phyloP scores from a whole-genome alignment of 352 stramenopile genomes.

The Phytophthora niederhauseri region DNA sequence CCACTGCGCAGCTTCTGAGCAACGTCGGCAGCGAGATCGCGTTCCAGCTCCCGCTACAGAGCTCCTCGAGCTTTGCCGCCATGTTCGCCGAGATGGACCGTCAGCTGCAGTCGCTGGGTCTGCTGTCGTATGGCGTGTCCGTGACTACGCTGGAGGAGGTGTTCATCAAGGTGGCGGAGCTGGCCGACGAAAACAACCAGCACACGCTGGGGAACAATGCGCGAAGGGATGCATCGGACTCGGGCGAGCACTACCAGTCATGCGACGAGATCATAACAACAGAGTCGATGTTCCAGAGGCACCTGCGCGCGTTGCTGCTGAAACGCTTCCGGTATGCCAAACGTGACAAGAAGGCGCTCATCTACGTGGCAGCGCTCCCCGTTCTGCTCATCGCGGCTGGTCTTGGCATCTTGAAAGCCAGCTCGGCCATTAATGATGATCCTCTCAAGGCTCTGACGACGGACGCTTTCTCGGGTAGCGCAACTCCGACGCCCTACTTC shows the following conservation, averaged over 20 bases:
- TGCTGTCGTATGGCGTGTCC: constrained; percentile 63
- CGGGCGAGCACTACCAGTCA: constrained; percentile 3
- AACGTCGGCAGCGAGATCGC: constrained; percentile 78
- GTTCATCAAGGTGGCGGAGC: constrained; percentile 72
- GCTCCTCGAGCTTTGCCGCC: constrained; percentile 45
- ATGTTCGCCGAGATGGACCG: constrained; percentile 69
- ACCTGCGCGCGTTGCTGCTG: constrained; percentile 45
- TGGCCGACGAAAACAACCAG: constrained; percentile 41
- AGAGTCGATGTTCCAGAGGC: constrained; percentile 24
- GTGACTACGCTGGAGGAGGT: constrained; percentile 85
- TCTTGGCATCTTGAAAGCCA: constrained; percentile 44
- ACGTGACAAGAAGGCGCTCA: constrained; percentile 50
- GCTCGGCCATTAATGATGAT: constrained; percentile 36
- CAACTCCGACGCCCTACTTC: constrained; percentile 43
- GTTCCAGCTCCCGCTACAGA: constrained; percentile 62
- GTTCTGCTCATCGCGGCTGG: constrained; percentile 53
- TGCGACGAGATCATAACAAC: constrained; percentile 23
- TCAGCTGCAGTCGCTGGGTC: constrained; percentile 33
- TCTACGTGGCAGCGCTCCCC: constrained; percentile 52
- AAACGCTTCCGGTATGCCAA: constrained; percentile 60
- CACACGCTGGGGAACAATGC: constrained; percentile 34
- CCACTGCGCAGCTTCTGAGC: constrained; percentile 45
- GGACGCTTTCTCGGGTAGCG: constrained; percentile 13
- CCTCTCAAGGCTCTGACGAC: constrained; percentile 32
- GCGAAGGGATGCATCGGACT: neutral